These are phyloP conservation scores for Tanacetum coccineum DNA, from an alignment of 129 eudicot species.

Conservation along the genomic window DNA sequence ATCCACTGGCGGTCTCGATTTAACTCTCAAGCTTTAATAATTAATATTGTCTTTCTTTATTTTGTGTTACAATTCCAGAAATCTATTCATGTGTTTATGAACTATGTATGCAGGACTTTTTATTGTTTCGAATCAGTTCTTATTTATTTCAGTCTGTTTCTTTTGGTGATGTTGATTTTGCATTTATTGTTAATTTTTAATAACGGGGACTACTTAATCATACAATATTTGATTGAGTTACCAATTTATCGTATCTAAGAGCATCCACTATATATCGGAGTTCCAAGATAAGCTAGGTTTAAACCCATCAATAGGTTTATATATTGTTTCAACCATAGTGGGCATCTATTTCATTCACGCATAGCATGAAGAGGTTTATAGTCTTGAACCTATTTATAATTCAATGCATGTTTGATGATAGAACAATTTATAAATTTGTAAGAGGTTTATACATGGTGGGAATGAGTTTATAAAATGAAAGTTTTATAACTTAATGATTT, in stretches of 20 bases:
- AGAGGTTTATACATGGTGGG: too few relatives aligned
- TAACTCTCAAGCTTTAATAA: slow-evolving; percentile 51
- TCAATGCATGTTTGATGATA: too few relatives aligned
- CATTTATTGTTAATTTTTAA: neutral
- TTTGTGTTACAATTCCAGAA: slow-evolving; percentile 11
- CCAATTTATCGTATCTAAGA: neutral
- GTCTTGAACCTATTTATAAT: too few relatives aligned
- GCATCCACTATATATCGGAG: too few relatives aligned
- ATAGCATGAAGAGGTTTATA: too few relatives aligned
- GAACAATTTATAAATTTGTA: too few relatives aligned
- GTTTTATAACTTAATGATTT: too few relatives aligned
- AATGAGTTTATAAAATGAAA: too few relatives aligned
- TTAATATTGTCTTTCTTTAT: slow-evolving; percentile 13
- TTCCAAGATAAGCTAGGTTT: too few relatives aligned
- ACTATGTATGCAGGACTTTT: slow-evolving; percentile 14
- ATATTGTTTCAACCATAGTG: too few relatives aligned
- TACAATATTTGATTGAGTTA: neutral
- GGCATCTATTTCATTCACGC: too few relatives aligned
- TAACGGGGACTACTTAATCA: neutral
- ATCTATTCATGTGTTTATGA: slow-evolving; percentile 16
- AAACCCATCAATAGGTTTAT: too few relatives aligned
- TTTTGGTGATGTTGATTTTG: neutral
- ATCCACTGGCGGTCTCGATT: slow-evolving; percentile 37
- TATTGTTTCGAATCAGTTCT: neutral
- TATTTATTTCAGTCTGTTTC: slow-evolving; percentile 7